Conservation (phyloP, 2,329 filamentous ascomycete genomes). For the Hypoxylon sp. region DNA sequence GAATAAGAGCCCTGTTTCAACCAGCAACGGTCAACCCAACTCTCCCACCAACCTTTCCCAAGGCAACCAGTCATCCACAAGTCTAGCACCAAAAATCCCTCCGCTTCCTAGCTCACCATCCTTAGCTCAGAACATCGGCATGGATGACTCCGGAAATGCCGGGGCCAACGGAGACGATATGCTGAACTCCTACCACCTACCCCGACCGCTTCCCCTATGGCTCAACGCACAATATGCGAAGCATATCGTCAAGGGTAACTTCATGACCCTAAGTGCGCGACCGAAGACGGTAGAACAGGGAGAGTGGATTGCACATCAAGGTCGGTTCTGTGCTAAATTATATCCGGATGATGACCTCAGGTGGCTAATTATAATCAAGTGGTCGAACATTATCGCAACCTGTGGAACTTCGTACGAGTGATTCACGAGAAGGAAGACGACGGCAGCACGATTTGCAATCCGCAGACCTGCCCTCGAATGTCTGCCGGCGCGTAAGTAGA, state of each 20-base stretch:
- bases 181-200: slow-evolving; percentile 71
- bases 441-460: slow-evolving; percentile 83
- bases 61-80: slow-evolving; percentile 64
- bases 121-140: slow-evolving; percentile 74
- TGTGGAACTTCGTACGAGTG: slow-evolving; percentile 89
- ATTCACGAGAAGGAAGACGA: slow-evolving; percentile 87
- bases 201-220: slow-evolving; percentile 77
- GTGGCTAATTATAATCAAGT: slow-evolving; percentile 63
- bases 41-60: slow-evolving; percentile 60
- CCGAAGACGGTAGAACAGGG: slow-evolving; percentile 94
- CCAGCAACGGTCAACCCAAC: slow-evolving; percentile 61
- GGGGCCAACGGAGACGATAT: slow-evolving; percentile 64
- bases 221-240: slow-evolving; percentile 80
- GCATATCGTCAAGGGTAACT: slow-evolving; percentile 96
- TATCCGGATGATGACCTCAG: not conserved
- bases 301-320: slow-evolving; percentile 96
- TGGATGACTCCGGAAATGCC: slow-evolving; percentile 69
- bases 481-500: slow-evolving; percentile 86
- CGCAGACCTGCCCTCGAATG: slow-evolving; percentile 87
- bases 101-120: slow-evolving; percentile 73
- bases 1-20: slow-evolving; percentile 64
- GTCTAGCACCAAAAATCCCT: slow-evolving; percentile 68
- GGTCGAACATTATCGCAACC: slow-evolving; percentile 89
- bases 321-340: slow-evolving; percentile 62
- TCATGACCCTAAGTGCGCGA: slow-evolving; percentile 92